These are phyloP conservation scores for Yamadazyma olivae DNA, from an alignment of 805 yeast genomes.

Conservation along the genomic window DNA sequence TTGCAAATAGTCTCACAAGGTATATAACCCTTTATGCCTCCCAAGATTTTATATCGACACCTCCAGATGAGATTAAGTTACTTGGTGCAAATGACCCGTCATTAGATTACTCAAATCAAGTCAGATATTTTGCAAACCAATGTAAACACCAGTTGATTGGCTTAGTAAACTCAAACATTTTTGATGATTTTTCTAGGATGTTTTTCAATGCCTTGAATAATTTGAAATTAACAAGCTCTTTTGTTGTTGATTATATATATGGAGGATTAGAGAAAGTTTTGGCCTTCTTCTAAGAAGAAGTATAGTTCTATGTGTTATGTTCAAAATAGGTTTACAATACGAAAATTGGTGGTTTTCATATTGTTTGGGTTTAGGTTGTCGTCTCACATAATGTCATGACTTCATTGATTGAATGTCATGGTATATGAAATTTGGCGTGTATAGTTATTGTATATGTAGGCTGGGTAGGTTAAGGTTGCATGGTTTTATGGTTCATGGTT, in stretches of 20 bases:
- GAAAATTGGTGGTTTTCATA: too few relatives aligned
- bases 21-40: not conserved
- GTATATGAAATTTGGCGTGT: too few relatives aligned
- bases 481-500: not conserved
- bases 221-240: conserved; percentile 12
- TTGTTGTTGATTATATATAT: conserved; percentile 16
- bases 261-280: conserved; percentile 24
- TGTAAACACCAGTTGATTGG: not conserved
- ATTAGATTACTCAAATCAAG: conserved; percentile 3
- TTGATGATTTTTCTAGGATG: conserved; percentile 7
- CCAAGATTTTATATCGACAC: too few relatives aligned
- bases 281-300: conserved; percentile 1
- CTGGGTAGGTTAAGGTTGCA: not conserved
- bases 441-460: too few relatives aligned
- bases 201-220: conserved; percentile 5
- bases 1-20: conserved; percentile 23
- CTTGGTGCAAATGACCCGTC: not conserved
- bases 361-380: too few relatives aligned
- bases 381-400: not conserved
- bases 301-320: not conserved
- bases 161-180: not conserved
- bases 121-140: not conserved
- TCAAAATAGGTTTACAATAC: too few relatives aligned
- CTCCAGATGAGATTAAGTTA: not conserved
- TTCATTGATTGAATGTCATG: too few relatives aligned